Conservation (phyloP, 2,329 filamentous ascomycete species). For the Xylaria digitata region DNA sequence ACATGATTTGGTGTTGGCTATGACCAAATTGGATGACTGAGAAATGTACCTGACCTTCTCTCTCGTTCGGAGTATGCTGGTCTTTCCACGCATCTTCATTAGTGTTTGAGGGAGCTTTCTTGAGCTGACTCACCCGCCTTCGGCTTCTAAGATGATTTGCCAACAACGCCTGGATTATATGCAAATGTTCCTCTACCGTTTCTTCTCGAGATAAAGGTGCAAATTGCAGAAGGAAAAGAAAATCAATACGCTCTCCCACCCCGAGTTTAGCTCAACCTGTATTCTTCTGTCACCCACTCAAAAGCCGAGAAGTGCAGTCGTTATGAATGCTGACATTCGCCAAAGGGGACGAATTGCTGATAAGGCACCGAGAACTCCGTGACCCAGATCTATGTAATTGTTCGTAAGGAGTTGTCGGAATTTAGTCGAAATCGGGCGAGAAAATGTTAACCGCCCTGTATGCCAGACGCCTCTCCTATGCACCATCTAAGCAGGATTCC, state of each 20-base stretch:
- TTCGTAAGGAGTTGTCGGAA: slow-evolving; percentile 40
- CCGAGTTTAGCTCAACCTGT: slow-evolving; percentile 20
- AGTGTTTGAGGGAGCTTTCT: slow-evolving; percentile 32
- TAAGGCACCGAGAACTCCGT: slow-evolving; percentile 48
- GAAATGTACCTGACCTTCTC: slow-evolving; percentile 18
- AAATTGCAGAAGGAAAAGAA: slow-evolving; percentile 31
- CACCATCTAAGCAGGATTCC: slow-evolving; percentile 33
- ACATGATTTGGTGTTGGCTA: slow-evolving; percentile 10
- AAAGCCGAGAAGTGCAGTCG: slow-evolving; percentile 36
- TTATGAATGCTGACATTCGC: slow-evolving; percentile 16
- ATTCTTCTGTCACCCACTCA: slow-evolving; percentile 8
- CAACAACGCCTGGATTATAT: slow-evolving; percentile 48
- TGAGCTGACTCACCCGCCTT: slow-evolving; percentile 37
- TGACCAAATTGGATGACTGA: slow-evolving; percentile 11
- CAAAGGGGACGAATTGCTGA: slow-evolving; percentile 36
- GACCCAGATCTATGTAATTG: slow-evolving; percentile 50
- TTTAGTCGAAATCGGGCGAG: slow-evolving; percentile 23
- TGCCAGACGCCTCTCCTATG: slow-evolving; percentile 29
- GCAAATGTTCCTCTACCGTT: slow-evolving; percentile 44
- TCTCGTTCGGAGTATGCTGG: slow-evolving; percentile 12
- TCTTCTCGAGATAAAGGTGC: slow-evolving; percentile 32
- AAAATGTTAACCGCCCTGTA: slow-evolving; percentile 25
- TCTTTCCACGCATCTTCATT: slow-evolving; percentile 33
- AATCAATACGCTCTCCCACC: slow-evolving; percentile 26
- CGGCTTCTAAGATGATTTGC: slow-evolving; percentile 46